Base-by-base conservation (phyloP, 345 rosid genomes). In the Fremontodendron californicum region DNA sequence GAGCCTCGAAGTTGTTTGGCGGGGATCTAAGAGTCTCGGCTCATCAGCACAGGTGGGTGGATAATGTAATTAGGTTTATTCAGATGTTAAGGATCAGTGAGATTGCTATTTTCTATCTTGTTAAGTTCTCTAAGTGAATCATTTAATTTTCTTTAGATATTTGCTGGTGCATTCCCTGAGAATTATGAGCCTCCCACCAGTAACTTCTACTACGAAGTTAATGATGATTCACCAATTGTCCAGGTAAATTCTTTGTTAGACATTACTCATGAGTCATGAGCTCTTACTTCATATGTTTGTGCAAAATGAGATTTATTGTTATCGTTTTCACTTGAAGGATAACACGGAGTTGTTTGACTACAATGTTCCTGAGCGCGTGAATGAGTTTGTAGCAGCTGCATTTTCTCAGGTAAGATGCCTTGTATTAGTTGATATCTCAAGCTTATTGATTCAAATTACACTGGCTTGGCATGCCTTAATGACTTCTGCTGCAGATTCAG, bases 1-100 rank as follows among this genome's bases (percentile, higher is more conserved):
- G 78, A 77, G 67, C 65, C 88, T 88, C 54, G 91, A 88, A 81
- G 87, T 86, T 57, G 84, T 88, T 51, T 88, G 91, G 91, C 82
- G 70, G 55, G 89, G 83, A 46, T 86, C 91, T 10, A 88, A 83
- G 77, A 86, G 85, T 79, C 82, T 88, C 12, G 89, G 89, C 73
- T 86, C 89, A 68, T 86, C 87, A 49, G 81, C 87, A 62, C 86
- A 88, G 88, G 91, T 79, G 52, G 69, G 70, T 42, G 69, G 57
- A 60, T 18, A 42, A 45, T 48, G 60, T 35, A 39, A 15, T 65
- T 49, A 55, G 68, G 73, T 25, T 23, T 9, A 19, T 75, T 55
- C 31, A 40, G 46, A 64, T 62, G 27, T 31, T 33, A 42, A 68
- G 46, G 19, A 35, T 58, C 48, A 68, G 49, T 19, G 74, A 10